Base-by-base conservation (phyloP, 1,284 basidiomycete genomes). In the Ustilago xerochloae region DNA sequence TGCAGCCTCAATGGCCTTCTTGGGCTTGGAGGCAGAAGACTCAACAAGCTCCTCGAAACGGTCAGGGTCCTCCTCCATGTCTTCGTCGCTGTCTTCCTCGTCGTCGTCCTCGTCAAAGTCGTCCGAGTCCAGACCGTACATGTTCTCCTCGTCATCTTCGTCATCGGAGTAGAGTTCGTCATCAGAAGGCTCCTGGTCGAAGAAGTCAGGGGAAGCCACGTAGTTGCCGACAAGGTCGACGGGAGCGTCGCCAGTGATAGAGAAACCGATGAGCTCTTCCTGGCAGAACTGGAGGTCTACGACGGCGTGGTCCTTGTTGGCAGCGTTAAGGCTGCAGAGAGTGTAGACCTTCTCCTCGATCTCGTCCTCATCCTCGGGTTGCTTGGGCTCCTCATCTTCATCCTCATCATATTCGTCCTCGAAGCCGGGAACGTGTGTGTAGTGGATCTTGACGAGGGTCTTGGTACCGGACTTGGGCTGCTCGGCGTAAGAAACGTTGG, bases 201-300 rank as follows among this genome's bases (percentile, higher is more conserved):
- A 73, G 54, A 79, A 81, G 56, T 84, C 83, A 36, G 85, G 84
- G 77, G 88, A 86, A 77, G 86, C 82, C 79, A 96, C 90, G 87
- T 94, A 96, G 87, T 97, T 94, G 66, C 95, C 95, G 71, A 91
- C 90, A 60, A 98, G 86, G 86, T 95, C 91, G 67, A 97, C 88
- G 53, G 90, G 87, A 22, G 97, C 96, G 86, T 93, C 91, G 64
- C 94, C 95, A 45, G 90, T 88, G 50, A 90, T 87, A 81, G 93
- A 90, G 84, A 97, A 90, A 72, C 87, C 85, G 67, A 88, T 79
- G 50, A 79, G 71, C 63, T 90, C 89, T 29, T 92, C 91, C 65
- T 89, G 88, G 70, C 90, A 88, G 62, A 97, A 89, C 57, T 91
- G 88, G 53, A 97, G 71, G 64, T 80, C 74, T 45, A 80, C 75